Conservation (phyloP, 179 eudicot species). For the Vitellaria paradoxa region DNA sequence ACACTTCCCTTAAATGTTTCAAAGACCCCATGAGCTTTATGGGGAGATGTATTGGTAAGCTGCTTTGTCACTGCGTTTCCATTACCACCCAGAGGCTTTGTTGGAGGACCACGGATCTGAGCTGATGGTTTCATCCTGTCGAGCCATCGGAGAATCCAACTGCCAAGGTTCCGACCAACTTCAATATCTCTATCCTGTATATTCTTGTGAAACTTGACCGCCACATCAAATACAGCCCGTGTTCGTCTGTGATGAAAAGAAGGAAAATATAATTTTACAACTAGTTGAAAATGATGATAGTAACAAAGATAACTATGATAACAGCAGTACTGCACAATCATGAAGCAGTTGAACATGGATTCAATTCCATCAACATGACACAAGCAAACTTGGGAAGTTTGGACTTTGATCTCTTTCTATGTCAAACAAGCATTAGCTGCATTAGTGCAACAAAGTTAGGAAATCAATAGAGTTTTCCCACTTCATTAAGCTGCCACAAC, state of each 20-base stretch:
- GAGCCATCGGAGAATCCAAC: constrained; percentile 73
- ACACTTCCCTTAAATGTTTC: constrained; percentile 10
- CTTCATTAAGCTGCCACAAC: background rate
- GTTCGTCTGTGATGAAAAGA: constrained; percentile 43
- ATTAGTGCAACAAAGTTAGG: background rate
- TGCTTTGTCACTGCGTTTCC: constrained; percentile 3
- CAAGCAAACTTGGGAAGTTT: background rate
- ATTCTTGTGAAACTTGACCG: constrained; percentile 56
- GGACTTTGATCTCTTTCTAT: too few species aligned
- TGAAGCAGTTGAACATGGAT: background rate
- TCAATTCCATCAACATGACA: background rate
- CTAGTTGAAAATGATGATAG: background rate
- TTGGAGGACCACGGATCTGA: constrained; percentile 46
- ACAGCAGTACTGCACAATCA: background rate
- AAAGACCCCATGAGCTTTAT: constrained; percentile 10
- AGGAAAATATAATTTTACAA: background rate
- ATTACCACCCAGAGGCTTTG: constrained; percentile 23
- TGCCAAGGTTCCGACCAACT: constrained; percentile 72
- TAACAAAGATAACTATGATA: background rate
- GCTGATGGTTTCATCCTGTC: constrained; percentile 78
- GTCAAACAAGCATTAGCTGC: too few species aligned
- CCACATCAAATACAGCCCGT: constrained; percentile 59
- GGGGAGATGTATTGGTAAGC: background rate
- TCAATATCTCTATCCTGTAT: constrained; percentile 75
- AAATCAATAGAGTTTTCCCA: background rate